Evolutionary conservation across 495 filamentous ascomycete genomes (phyloP).

Genomic region (Tirmania nivea): DNA sequence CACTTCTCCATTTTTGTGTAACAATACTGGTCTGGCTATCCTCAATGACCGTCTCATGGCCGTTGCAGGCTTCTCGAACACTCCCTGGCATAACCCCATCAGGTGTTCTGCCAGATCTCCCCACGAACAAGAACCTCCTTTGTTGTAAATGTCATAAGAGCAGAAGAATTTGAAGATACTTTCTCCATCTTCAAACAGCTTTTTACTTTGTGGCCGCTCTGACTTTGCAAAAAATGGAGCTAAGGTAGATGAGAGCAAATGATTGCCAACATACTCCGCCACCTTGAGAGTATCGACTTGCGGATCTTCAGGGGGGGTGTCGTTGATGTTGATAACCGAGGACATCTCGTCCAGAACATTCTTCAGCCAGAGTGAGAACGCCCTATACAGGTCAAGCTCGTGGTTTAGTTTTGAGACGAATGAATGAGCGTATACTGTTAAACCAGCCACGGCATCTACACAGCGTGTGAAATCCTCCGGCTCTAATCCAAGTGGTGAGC

Average conservation of each 20-base stretch:
- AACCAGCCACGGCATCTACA: constrained; percentile 50
- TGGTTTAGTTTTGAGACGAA: constrained; percentile 49
- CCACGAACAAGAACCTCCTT: constrained; percentile 18
- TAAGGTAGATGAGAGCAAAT: constrained; percentile 15
- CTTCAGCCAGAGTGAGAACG: constrained; percentile 69
- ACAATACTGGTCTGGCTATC: constrained; percentile 27
- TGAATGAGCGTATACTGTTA: constrained; percentile 51
- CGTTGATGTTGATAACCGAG: constrained; percentile 19
- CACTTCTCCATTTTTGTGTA: constrained; percentile 19
- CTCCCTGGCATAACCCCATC: constrained; percentile 30
- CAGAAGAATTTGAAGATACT: constrained; percentile 17
- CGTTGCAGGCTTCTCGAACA: constrained; percentile 36
- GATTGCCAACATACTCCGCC: constrained; percentile 16
- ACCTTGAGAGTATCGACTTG: constrained; percentile 17
- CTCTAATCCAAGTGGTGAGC: constrained; percentile 18
- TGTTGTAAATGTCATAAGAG: constrained; percentile 3
- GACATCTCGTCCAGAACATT: constrained; percentile 48
- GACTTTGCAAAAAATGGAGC: constrained; percentile 7
- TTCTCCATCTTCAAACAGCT: constrained; percentile 16
- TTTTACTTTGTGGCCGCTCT: constrained; percentile 4
- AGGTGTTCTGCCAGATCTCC: constrained; percentile 31
- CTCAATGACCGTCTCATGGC: constrained; percentile 36
- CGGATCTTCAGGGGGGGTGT: constrained; percentile 18
- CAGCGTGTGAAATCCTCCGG: constrained; percentile 20
- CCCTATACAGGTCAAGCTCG: constrained; percentile 54